phyloP scores from a whole-genome alignment of 345 rosid genomes.

The Syzygium oleosum region DNA sequence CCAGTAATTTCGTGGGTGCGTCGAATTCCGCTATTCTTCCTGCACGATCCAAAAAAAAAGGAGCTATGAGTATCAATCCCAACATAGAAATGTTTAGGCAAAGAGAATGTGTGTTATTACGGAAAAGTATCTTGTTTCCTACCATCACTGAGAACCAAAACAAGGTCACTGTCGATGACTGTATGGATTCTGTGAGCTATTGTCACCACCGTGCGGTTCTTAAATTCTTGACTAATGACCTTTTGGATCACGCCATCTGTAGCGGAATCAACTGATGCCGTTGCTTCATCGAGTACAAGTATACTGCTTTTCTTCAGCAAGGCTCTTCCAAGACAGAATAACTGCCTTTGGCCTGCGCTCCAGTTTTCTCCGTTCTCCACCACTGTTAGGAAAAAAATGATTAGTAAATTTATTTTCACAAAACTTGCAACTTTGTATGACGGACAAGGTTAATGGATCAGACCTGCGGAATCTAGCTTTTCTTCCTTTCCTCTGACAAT shows the following conservation, averaged over 20 bases:
- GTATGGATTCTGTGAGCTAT: constrained; percentile 97
- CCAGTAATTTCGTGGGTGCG: constrained; percentile 59
- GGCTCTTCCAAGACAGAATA: constrained; percentile 81
- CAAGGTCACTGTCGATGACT: constrained; percentile 80
- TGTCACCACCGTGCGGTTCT: constrained; percentile 77
- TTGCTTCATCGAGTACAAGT: constrained; percentile 88
- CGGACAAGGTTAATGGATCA: background rate
- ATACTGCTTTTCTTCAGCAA: constrained; percentile 75
- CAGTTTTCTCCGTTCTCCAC: constrained; percentile 90
- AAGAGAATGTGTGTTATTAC: background rate
- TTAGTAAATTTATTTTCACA: background rate
- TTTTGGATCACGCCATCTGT: constrained; percentile 82
- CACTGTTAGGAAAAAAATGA: constrained; percentile 27
- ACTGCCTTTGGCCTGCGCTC: constrained; percentile 87
- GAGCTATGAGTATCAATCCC: background rate
- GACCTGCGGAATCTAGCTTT: constrained; percentile 68
- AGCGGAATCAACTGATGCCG: constrained; percentile 93
- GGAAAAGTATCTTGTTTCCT: constrained; percentile 6
- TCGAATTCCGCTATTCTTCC: constrained; percentile 86
- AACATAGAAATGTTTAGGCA: background rate
- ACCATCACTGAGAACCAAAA: constrained; percentile 92
- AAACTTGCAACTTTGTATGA: background rate
- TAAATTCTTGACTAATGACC: constrained; percentile 69
- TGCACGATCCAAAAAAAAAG: constrained; percentile 14
- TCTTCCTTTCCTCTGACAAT: constrained; percentile 58